Conservation (phyloP, 106 monocot species). For the Platanthera zijinensis region DNA sequence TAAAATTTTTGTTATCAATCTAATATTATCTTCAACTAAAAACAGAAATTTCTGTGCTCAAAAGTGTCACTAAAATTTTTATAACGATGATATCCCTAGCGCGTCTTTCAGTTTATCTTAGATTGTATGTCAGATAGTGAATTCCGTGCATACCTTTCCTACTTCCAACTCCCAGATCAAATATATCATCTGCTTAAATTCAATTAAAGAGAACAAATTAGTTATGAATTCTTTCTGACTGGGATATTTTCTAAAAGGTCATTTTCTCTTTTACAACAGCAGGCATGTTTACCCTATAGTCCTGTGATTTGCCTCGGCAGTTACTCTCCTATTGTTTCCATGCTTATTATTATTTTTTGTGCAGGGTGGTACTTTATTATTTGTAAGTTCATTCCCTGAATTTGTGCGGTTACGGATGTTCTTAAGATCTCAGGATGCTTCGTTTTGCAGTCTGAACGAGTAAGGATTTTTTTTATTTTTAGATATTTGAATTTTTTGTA, state of each 20-base stretch:
- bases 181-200: neutral
- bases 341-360: constrained; percentile 12
- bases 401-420: constrained; percentile 82
- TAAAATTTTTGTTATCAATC: neutral
- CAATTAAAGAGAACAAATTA: neutral
- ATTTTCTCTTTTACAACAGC: neutral
- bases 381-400: constrained; percentile 86
- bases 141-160: neutral
- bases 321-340: neutral
- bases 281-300: neutral
- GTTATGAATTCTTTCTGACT: neutral
- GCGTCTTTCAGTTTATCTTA: neutral
- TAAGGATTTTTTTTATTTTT: constrained; percentile 29
- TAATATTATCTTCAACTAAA: neutral
- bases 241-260: neutral
- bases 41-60: neutral
- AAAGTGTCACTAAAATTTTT: neutral
- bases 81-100: neutral
- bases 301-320: neutral
- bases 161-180: neutral
- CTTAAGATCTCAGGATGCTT: constrained; percentile 81
- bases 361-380: constrained; percentile 88
- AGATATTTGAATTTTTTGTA: neutral
- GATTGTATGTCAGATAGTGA: neutral
- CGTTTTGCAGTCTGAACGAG: constrained; percentile 93